These are phyloP conservation scores for Uncinocarpus reesii DNA, from an alignment of 2,329 filamentous ascomycete species.

Conservation along the genomic window DNA sequence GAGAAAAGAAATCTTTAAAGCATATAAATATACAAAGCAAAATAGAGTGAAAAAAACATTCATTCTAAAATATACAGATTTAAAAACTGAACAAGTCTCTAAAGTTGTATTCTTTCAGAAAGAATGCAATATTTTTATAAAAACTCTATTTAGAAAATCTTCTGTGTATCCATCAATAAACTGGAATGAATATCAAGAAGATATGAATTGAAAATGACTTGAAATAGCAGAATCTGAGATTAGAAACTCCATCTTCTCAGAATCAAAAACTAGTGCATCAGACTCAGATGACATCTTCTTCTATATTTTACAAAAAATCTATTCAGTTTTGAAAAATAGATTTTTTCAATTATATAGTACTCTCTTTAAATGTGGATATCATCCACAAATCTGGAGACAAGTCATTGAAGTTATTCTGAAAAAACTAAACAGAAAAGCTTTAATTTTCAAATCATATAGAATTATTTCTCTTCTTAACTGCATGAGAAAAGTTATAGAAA, in stretches of 20 bases:
- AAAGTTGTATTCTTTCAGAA: neutral
- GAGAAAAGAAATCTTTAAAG: neutral
- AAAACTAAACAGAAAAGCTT: neutral
- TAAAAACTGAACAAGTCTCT: neutral
- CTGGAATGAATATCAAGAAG: too few species aligned
- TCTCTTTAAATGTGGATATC: too few species aligned
- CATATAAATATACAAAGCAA: neutral
- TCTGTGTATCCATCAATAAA: too few species aligned
- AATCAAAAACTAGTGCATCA: neutral
- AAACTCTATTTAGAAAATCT: too few species aligned
- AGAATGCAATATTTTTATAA: slow-evolving; percentile 1
- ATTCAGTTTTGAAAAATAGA: too few species aligned
- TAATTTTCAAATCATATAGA: too few species aligned
- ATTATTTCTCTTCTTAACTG: too few species aligned
- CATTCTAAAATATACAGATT: neutral
- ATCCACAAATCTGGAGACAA: neutral
- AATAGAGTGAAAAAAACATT: neutral
- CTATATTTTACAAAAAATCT: neutral
- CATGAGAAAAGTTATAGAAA: too few species aligned
- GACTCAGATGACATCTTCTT: neutral
- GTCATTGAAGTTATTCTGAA: neutral
- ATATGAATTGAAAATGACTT: too few species aligned
- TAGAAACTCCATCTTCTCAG: neutral
- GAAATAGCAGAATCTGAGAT: too few species aligned
- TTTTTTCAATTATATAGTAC: too few species aligned